phyloP scores from a whole-genome alignment of 768 basidiomycete genomes.

The Boletus subparvulus region DNA sequence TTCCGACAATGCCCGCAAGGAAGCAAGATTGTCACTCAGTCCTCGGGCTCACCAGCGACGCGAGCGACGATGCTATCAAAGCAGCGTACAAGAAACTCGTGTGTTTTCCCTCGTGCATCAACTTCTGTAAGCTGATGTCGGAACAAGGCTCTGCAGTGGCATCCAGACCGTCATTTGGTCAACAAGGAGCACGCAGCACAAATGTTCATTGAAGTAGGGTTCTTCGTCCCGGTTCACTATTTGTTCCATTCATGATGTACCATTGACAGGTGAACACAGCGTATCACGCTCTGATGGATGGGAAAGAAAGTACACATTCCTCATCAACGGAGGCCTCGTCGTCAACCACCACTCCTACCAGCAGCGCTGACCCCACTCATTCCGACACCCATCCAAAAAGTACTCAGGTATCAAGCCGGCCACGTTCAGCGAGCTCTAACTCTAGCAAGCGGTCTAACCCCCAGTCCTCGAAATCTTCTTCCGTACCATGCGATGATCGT shows the following conservation, averaged over 20 bases:
- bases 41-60: constrained; percentile 45
- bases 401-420: constrained; percentile 29
- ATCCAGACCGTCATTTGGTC: constrained; percentile 59
- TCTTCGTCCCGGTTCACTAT: background rate
- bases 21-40: constrained; percentile 38
- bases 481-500: constrained; percentile 14
- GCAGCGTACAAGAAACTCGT: constrained; percentile 64
- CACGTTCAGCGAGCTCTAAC: constrained; percentile 33
- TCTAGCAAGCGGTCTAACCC: constrained; percentile 23
- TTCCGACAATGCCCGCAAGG: constrained; percentile 29
- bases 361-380: constrained; percentile 21
- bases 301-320: constrained; percentile 34
- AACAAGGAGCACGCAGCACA: constrained; percentile 53
- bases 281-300: constrained; percentile 53
- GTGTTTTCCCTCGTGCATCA: constrained; percentile 26
- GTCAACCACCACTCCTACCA: constrained; percentile 19
- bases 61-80: constrained; percentile 53
- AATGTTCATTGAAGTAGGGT: constrained; percentile 57
- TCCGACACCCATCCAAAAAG: constrained; percentile 22
- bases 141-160: constrained; percentile 59
- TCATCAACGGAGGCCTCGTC: constrained; percentile 29
- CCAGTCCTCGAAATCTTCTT: constrained; percentile 10
- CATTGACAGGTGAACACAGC: constrained; percentile 49
- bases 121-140: constrained; percentile 20
- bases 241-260: constrained; percentile 1